Evolutionary conservation across 2,329 filamentous ascomycete species (phyloP), one percentile per base, ranked within the genome.

Genomic region (Orbilia quercus): DNA sequence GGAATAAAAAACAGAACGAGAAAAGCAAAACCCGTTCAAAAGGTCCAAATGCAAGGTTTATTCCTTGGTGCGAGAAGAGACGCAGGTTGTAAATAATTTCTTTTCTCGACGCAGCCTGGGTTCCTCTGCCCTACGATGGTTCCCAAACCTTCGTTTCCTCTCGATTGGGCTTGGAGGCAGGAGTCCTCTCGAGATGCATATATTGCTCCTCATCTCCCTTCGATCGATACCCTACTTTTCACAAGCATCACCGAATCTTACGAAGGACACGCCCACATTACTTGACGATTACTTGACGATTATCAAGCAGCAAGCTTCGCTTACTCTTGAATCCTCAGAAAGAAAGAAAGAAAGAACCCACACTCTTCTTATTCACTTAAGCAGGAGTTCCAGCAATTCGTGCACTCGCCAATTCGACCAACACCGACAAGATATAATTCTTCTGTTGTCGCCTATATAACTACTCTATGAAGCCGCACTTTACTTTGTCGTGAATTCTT

Each of bases 341-440:
- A 31, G 48, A 45, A 62, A 54, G n/a, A n/a, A n/a, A n/a, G n/a
- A n/a, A n/a, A n/a, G n/a, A n/a, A n/a, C n/a, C n/a, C n/a, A n/a
- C n/a, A 73, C 69, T 73, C 69, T 73, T 73, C 69, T 73, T 73
- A 73, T 73, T 73, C 60, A 23, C 69, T 73, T 73, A 73, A 73
- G 69, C 42, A 73, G 60, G 69, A 73, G 69, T 66, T 73, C 51
- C 60, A 25, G n/a, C 55, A 47, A 47, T 45, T 54, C 47, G 60
- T 66, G 48, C 60, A 11, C 31, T 48, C 54, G 31, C 25, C 47
- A 57, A 48, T 36, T 42, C 36, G 48, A 65, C 20, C 28, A 45
- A 48, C 11, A 11, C 36, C 67, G 53, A 65, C 65, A 60, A 59
- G 28, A 40, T 40, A 40, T 12, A 7, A 40, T 16, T 40, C 6